These are phyloP conservation scores for Leucogyrophana mollusca DNA, from an alignment of 768 basidiomycete species.

Conservation along the genomic window DNA sequence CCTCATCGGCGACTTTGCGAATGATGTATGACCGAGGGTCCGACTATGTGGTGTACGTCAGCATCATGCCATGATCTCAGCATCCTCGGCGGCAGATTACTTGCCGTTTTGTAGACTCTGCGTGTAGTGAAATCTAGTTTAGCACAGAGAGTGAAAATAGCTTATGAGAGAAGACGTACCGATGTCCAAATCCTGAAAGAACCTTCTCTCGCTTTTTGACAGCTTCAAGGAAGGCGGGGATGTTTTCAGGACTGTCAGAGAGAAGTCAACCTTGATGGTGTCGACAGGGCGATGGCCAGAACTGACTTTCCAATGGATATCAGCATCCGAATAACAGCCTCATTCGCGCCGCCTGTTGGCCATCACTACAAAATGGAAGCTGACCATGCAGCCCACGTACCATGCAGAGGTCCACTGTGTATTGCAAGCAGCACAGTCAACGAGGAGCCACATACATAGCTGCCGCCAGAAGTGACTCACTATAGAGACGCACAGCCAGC, in stretches of 20 bases:
- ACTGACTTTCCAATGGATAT: slow-evolving; percentile 79
- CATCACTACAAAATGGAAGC: background rate
- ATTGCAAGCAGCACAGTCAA: too few species aligned
- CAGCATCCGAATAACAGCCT: slow-evolving; percentile 94
- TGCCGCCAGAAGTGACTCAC: slow-evolving; percentile 44
- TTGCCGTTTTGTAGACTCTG: slow-evolving; percentile 73
- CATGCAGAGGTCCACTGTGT: slow-evolving; percentile 72
- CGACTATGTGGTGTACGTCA: slow-evolving; percentile 44
- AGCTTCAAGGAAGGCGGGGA: slow-evolving; percentile 80
- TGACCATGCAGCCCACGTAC: too few species aligned
- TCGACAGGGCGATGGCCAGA: too few species aligned
- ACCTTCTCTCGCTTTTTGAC: slow-evolving; percentile 90
- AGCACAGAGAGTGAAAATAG: background rate
- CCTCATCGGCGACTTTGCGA: slow-evolving; percentile 85
- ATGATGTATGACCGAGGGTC: slow-evolving; percentile 92
- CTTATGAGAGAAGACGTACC: slow-evolving; percentile 47
- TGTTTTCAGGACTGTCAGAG: slow-evolving; percentile 66
- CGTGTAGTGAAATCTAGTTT: background rate
- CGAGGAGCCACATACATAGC: too few species aligned
- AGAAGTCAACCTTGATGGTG: too few species aligned
- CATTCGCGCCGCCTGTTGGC: slow-evolving; percentile 73
- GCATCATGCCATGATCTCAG: background rate
- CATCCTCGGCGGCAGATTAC: slow-evolving; percentile 16
- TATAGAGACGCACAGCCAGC: slow-evolving; percentile 89
- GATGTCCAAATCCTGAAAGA: slow-evolving; percentile 88